Conservation (phyloP, 2,329 filamentous ascomycete species). For the Teratosphaeria pseudoeucalypti region DNA sequence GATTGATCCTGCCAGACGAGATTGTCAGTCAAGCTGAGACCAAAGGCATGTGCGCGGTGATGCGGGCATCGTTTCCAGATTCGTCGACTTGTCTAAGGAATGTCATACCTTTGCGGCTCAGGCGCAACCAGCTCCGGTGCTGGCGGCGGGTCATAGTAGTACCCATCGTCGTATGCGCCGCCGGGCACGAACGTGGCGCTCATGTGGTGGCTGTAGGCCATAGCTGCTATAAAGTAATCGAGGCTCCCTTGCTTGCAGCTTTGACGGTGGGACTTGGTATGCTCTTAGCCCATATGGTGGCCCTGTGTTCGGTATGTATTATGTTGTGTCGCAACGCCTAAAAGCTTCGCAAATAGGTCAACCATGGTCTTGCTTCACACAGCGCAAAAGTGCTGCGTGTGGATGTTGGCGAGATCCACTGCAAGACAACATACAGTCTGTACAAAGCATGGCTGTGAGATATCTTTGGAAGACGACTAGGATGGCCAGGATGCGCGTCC, state of each 20-base stretch:
- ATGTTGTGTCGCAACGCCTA: background rate
- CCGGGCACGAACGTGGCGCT: constrained; percentile 60
- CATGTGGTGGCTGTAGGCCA: constrained; percentile 19
- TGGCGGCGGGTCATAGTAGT: constrained; percentile 45
- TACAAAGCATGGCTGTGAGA: background rate
- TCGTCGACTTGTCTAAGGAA: background rate
- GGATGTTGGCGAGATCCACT: background rate
- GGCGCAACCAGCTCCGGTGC: constrained; percentile 57
- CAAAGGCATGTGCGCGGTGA: background rate
- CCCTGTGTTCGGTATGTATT: background rate
- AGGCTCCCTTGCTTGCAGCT: background rate
- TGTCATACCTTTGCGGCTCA: constrained; percentile 54
- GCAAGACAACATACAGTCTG: background rate
- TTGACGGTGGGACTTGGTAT: background rate
- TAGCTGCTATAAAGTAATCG: background rate
- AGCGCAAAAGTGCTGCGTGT: background rate
- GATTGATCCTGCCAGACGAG: constrained; percentile 15
- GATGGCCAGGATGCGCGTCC: background rate
- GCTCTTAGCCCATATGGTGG: background rate
- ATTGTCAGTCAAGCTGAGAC: background rate
- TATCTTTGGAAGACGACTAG: background rate
- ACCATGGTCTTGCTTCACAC: background rate
- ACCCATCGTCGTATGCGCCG: constrained; percentile 57
- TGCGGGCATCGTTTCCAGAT: background rate
- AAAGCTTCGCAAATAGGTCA: background rate